A percentile compares a stretch with the other conserved stretches of the same genome.
Evolutionary conservation across 2,329 filamentous ascomycete species (phyloP).

Genomic region (Fusarium sororula): DNA sequence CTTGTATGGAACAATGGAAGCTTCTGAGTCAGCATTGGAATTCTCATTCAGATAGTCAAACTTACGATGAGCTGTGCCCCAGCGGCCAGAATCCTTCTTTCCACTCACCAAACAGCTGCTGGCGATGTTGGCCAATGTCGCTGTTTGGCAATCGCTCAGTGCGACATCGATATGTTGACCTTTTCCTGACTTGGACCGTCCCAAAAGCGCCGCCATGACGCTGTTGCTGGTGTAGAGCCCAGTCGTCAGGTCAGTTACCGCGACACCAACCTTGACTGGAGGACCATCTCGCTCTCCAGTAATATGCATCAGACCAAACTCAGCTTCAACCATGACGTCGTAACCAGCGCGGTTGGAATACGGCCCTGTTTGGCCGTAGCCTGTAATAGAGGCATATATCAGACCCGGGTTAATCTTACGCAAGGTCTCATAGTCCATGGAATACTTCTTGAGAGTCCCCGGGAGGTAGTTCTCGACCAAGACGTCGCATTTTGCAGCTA

Average conservation of each 20-base stretch:
- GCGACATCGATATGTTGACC: slow-evolving; percentile 94
- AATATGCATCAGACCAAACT: slow-evolving; percentile 98
- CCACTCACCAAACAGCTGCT: slow-evolving; percentile 91
- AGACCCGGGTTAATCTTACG: slow-evolving; percentile 83
- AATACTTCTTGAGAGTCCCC: slow-evolving; percentile 87
- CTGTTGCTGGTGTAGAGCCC: slow-evolving; percentile 95
- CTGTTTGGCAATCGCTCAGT: slow-evolving; percentile 93
- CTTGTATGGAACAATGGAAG: slow-evolving; percentile 96
- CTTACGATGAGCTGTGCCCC: slow-evolving; percentile 94
- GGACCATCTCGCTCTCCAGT: slow-evolving; percentile 88
- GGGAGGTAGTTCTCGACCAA: slow-evolving; percentile 98
- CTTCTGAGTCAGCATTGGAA: slow-evolving; percentile 52
- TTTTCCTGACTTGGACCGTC: slow-evolving; percentile 74
- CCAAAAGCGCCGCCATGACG: slow-evolving; percentile 92
- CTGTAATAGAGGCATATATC: slow-evolving; percentile 96
- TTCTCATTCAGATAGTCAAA: slow-evolving; percentile 4
- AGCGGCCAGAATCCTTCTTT: slow-evolving; percentile 85
- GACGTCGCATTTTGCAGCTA: slow-evolving; percentile 87
- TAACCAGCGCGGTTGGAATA: slow-evolving; percentile 90
- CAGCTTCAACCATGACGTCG: slow-evolving; percentile 99
- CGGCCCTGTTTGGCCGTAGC: slow-evolving; percentile 94
- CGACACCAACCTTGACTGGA: slow-evolving; percentile 96
- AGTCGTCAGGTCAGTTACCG: slow-evolving; percentile 94
- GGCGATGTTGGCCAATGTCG: slow-evolving; percentile 93
- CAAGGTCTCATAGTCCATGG: slow-evolving; percentile 86